A percentile compares a stretch with the other conserved stretches of the same genome.
phyloP scores from a whole-genome alignment of 257 asterid genomes.

The Salvia rosmarinus region DNA sequence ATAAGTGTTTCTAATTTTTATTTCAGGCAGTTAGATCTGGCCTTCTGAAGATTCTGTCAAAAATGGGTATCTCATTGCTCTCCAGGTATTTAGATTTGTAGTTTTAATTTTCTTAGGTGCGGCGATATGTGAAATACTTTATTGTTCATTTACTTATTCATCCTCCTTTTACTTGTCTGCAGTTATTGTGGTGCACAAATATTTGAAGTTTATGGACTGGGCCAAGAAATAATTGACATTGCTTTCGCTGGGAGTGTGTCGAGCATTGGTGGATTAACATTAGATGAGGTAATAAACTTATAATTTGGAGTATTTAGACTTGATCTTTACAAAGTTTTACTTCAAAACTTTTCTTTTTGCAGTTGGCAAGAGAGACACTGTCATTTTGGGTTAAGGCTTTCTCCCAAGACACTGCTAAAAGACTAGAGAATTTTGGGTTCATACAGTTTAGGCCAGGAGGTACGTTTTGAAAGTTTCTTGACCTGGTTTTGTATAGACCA shows the following conservation, averaged over 20 bases:
- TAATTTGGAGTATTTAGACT: constrained; percentile 16
- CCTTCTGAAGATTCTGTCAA: constrained; percentile 89
- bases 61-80: constrained; percentile 99
- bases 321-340: no score
- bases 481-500: not conserved
- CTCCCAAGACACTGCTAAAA: constrained; percentile 97
- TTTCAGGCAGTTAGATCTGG: constrained; percentile 90
- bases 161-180: constrained; percentile 36
- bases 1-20: constrained; percentile 25
- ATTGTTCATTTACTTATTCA: constrained; percentile 24
- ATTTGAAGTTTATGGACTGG: constrained; percentile 95
- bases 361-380: constrained; percentile 94
- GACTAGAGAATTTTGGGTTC: constrained; percentile 97
- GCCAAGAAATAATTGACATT: constrained; percentile 74
- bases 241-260: constrained; percentile 95
- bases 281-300: constrained; percentile 87
- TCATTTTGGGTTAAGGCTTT: constrained; percentile 98
- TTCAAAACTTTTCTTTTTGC: no score
- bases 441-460: constrained; percentile 99
- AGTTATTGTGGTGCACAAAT: constrained; percentile 99
- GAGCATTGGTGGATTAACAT: constrained; percentile 89
- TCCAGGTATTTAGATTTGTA: constrained; percentile 64
- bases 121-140: constrained; percentile 5
- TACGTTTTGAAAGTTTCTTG: constrained; percentile 38
- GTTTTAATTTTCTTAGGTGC: constrained; percentile 11